Conservation (phyloP, 2,329 filamentous ascomycete genomes). For the Dryadomyces quercus-mongolicae region DNA sequence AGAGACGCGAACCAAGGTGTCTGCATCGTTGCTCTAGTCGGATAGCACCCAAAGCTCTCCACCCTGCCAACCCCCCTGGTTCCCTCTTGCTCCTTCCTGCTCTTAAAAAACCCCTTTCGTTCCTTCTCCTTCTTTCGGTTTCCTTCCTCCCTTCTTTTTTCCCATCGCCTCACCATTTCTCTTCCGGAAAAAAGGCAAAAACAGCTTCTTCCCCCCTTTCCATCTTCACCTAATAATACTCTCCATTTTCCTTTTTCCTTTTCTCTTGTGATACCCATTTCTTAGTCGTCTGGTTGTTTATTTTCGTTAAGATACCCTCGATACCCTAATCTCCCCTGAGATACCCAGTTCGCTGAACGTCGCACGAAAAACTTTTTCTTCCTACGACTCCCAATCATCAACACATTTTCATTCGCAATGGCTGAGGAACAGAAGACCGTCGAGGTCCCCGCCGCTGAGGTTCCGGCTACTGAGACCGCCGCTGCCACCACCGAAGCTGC, state of each 20-base stretch:
- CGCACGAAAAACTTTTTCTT: conserved; percentile 11
- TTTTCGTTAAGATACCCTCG: conserved; percentile 17
- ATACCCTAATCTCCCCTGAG: conserved; percentile 10
- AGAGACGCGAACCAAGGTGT: neutral
- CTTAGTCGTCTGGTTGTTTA: conserved; percentile 16
- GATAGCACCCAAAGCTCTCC: conserved; percentile 4
- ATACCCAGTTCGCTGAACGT: neutral
- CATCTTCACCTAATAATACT: conserved; percentile 12
- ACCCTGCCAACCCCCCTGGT: conserved; percentile 1
- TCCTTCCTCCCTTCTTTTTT: conserved; percentile 10
- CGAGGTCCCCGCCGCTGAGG: conserved; percentile 36
- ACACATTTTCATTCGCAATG: conserved; percentile 41
- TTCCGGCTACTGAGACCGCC: conserved; percentile 16
- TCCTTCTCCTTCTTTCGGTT: conserved; percentile 6
- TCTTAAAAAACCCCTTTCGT: conserved; percentile 9
- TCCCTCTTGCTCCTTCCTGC: conserved; percentile 10
- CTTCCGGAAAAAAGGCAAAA: neutral
- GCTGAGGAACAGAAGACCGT: conserved; percentile 62
- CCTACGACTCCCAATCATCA: conserved; percentile 4
- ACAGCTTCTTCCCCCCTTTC: neutral
- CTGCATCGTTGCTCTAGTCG: neutral
- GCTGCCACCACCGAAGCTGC: conserved; percentile 12
- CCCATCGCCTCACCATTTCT: conserved; percentile 9
- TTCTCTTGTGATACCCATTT: conserved; percentile 22
- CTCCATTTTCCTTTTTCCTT: conserved; percentile 11